Evolutionary conservation across 2,329 filamentous ascomycete genomes (phyloP).

Genomic region (Chaetomiaceae sp.): DNA sequence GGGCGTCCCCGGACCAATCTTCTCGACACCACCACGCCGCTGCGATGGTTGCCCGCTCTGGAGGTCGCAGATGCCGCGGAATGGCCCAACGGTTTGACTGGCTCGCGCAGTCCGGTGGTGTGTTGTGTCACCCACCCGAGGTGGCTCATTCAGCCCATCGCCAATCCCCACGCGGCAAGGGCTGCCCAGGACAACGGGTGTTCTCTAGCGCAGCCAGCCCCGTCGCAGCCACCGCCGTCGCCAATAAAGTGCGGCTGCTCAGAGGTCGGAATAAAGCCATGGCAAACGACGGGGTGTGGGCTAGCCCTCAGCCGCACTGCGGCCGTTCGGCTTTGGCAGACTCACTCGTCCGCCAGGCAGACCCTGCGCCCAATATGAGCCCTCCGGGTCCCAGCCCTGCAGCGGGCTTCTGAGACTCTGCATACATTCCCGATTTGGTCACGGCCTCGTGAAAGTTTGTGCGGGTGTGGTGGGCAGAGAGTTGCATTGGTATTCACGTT

Average conservation of each 20-base stretch:
- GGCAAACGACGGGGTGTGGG: slow-evolving; percentile 6
- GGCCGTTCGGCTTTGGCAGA: slow-evolving; percentile 14
- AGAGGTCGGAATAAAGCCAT: slow-evolving; percentile 14
- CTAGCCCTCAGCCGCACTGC: slow-evolving; percentile 22
- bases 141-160: slow-evolving; percentile 1
- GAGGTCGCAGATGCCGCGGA: background rate
- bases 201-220: slow-evolving; percentile 2
- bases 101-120: background rate
- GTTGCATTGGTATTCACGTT: background rate
- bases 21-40: background rate
- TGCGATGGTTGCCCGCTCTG: background rate
- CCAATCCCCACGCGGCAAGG: slow-evolving; percentile 18
- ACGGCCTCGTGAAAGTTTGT: background rate
- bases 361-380: slow-evolving; percentile 17
- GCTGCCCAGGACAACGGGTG: background rate
- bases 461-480: background rate
- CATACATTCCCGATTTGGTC: slow-evolving; percentile 9
- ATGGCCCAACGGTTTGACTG: background rate
- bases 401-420: background rate
- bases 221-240: slow-evolving; percentile 12
- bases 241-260: slow-evolving; percentile 5
- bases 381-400: background rate
- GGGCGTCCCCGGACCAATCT: background rate
- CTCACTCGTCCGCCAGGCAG: slow-evolving; percentile 1
- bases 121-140: slow-evolving; percentile 1